Percentiles rank a stretch among this genome's conserved stretches.
Conservation (phyloP, 495 filamentous ascomycete species). For the Trichocladium uniseriatum region DNA sequence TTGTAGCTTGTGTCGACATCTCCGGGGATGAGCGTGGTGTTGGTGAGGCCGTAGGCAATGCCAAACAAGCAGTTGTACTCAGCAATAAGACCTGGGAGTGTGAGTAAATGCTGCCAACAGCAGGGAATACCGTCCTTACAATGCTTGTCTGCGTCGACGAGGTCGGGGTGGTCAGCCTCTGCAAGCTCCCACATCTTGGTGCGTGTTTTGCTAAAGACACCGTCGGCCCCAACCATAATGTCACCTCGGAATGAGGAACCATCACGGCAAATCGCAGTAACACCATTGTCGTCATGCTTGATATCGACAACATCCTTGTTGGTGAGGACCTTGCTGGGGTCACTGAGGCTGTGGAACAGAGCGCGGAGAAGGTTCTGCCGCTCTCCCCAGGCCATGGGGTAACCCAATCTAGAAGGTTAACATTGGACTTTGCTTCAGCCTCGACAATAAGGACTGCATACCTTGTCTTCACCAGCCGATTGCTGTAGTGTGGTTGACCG, state of each 20-base stretch:
- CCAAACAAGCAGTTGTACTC: constrained; percentile 36
- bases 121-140: background rate
- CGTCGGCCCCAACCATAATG: constrained; percentile 38
- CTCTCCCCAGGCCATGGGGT: constrained; percentile 6
- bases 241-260: constrained; percentile 33
- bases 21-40: constrained; percentile 11
- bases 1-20: constrained; percentile 17
- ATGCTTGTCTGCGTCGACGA: constrained; percentile 11
- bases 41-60: constrained; percentile 2
- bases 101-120: background rate
- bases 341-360: constrained; percentile 10
- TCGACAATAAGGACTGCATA: background rate
- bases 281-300: constrained; percentile 2
- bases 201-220: constrained; percentile 40
- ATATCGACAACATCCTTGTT: constrained; percentile 13
- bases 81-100: constrained; percentile 7
- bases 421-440: background rate
- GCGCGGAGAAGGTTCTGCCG: constrained; percentile 10
- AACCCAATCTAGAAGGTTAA: constrained; percentile 1
- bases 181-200: constrained; percentile 30
- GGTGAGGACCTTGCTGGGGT: constrained; percentile 9
- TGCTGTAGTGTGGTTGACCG: background rate
- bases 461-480: background rate
- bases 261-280: constrained; percentile 20
- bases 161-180: background rate